Conservation (phyloP, 768 basidiomycete genomes). For the Lentinula sp. region DNA sequence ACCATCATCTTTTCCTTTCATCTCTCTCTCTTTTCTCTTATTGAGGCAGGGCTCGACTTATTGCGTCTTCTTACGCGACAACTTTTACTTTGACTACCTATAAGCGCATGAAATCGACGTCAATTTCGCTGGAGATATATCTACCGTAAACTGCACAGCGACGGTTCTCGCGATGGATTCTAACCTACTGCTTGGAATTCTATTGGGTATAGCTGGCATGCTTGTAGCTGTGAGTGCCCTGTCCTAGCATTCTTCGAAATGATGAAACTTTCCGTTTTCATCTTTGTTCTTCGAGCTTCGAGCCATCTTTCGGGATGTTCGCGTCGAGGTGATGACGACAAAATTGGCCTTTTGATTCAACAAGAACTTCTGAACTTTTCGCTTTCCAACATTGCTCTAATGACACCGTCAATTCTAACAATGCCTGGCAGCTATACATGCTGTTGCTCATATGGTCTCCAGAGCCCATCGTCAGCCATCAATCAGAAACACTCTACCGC, state of each 20-base stretch:
- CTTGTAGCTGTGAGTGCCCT: constrained; percentile 2
- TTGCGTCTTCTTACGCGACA: background rate
- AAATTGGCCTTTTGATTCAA: constrained; percentile 30
- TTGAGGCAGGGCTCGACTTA: background rate
- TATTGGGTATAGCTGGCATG: background rate
- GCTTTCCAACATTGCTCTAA: constrained; percentile 27
- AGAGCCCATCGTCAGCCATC: constrained; percentile 48
- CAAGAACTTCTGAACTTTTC: constrained; percentile 26
- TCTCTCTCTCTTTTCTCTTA: background rate
- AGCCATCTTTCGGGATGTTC: constrained; percentile 29
- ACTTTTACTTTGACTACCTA: background rate
- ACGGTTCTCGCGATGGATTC: background rate
- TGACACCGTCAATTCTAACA: constrained; percentile 3
- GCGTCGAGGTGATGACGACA: constrained; percentile 47
- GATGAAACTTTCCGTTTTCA: constrained; percentile 64
- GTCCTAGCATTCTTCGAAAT: background rate
- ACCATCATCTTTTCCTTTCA: background rate
- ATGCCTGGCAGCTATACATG: constrained; percentile 52
- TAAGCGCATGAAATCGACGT: background rate
- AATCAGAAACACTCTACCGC: constrained; percentile 68
- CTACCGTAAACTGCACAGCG: background rate
- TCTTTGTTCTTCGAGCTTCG: constrained; percentile 91
- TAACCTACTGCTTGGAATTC: constrained; percentile 1
- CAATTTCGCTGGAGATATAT: background rate
- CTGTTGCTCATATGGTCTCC: constrained; percentile 75